A percentile compares a stretch with the other conserved stretches of the same genome.
Evolutionary conservation across 805 yeast species (phyloP).

Genomic region (Kuraishia ogatae): DNA sequence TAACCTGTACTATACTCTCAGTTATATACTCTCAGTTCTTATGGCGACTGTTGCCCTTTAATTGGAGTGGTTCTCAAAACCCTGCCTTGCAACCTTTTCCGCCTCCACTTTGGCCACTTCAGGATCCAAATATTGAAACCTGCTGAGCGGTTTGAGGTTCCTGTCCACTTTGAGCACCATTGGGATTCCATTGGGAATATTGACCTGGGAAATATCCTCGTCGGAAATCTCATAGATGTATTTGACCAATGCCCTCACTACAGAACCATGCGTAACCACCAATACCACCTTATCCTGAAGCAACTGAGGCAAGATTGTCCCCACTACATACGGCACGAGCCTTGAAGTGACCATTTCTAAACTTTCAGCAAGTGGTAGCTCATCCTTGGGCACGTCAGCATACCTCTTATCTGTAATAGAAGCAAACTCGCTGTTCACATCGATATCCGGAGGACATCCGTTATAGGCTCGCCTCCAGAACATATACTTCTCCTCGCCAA

Average conservation of each 20-base stretch:
- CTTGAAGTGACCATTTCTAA: constrained; percentile 63
- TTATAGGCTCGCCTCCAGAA: constrained; percentile 71
- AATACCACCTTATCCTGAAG: constrained; percentile 38
- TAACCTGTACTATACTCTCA: no score
- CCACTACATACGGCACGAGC: constrained; percentile 51
- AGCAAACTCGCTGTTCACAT: constrained; percentile 27
- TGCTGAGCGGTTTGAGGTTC: constrained; percentile 36
- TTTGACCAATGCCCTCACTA: constrained; percentile 69
- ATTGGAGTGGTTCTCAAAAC: constrained; percentile 25
- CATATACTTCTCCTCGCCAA: constrained; percentile 70
- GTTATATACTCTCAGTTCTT: no score
- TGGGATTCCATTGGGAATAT: constrained; percentile 82
- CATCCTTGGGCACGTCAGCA: constrained; percentile 33
- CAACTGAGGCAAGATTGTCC: constrained; percentile 40
- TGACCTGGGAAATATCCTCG: constrained; percentile 60
- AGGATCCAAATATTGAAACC: constrained; percentile 69
- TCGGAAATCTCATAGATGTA: constrained; percentile 57
- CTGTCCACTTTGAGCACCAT: constrained; percentile 57
- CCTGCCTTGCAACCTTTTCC: constrained; percentile 73
- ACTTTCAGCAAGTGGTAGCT: constrained; percentile 66
- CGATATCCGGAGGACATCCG: constrained; percentile 55
- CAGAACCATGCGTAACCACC: constrained; percentile 75
- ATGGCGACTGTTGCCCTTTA: no score
- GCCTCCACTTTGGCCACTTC: constrained; percentile 74
- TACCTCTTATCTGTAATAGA: constrained; percentile 30